phyloP scores from a whole-genome alignment of 2,329 filamentous ascomycete genomes.

The Colletotrichum sp. region DNA sequence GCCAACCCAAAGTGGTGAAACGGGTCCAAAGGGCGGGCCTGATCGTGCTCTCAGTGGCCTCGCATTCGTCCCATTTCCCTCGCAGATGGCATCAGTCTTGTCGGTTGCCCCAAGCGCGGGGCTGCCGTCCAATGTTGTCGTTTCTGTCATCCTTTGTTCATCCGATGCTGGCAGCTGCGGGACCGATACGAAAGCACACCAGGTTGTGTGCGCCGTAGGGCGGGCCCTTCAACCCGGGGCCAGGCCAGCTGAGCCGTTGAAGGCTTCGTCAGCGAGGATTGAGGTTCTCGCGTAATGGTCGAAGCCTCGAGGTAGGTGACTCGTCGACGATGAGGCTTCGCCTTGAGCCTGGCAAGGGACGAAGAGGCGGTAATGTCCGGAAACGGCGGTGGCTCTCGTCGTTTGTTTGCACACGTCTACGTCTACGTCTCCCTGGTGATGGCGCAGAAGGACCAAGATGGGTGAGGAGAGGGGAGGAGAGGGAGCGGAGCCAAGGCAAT shows the following conservation, averaged over 20 bases:
- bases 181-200: not conserved
- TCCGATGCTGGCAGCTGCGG: constrained; percentile 1
- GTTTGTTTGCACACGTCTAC: not conserved
- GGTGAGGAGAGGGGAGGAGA: not conserved
- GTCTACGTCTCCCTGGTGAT: not conserved
- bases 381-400: not conserved
- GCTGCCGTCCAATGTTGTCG: constrained; percentile 7
- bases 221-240: not conserved
- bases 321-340: constrained; percentile 1
- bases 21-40: not conserved
- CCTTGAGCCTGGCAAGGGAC: not conserved
- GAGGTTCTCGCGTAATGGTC: not conserved
- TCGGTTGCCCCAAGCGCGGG: constrained; percentile 4
- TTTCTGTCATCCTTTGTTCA: constrained; percentile 5
- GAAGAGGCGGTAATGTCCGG: not conserved
- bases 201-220: not conserved
- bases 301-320: constrained; percentile 2
- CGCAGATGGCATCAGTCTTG: not conserved
- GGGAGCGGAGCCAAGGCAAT: not conserved
- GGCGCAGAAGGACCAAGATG: not conserved
- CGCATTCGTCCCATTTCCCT: not conserved
- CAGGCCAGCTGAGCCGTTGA: constrained; percentile 3
- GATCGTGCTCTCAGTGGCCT: not conserved
- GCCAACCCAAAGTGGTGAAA: constrained; percentile 17
- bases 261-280: not conserved